phyloP scores from a whole-genome alignment of 2,329 filamentous ascomycete species.

The Cladophialophora immunda region DNA sequence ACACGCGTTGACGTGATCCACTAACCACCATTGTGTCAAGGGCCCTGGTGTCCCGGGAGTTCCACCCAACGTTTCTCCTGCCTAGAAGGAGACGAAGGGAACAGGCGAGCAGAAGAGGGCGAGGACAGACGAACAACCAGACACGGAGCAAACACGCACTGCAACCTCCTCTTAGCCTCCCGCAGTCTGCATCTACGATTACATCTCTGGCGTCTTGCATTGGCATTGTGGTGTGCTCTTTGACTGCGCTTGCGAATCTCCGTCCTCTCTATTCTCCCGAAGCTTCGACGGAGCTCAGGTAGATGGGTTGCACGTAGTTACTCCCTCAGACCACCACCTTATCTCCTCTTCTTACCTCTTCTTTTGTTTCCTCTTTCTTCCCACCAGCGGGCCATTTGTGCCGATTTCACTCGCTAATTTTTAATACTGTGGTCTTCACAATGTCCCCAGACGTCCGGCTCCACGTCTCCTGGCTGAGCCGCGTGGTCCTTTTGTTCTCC shows the following conservation, averaged over 20 bases:
- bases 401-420: constrained; percentile 61
- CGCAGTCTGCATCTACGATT: not conserved
- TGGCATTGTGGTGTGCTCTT: not conserved
- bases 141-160: not conserved
- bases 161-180: not conserved
- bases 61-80: constrained; percentile 11
- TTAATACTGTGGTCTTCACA: constrained; percentile 30
- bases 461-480: constrained; percentile 44
- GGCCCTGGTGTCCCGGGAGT: not conserved
- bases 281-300: constrained; percentile 15
- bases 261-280: constrained; percentile 11
- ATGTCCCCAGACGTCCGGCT: constrained; percentile 42
- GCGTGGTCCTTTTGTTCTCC: constrained; percentile 57
- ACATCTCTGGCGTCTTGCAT: constrained; percentile 11
- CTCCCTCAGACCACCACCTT: constrained; percentile 13
- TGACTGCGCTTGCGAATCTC: constrained; percentile 13
- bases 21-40: constrained; percentile 2
- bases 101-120: not conserved
- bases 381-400: constrained; percentile 56
- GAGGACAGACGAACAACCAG: not conserved
- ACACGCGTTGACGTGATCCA: constrained; percentile 10
- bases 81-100: not conserved
- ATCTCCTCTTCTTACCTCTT: constrained; percentile 6
- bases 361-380: constrained; percentile 22
- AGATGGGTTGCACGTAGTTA: constrained; percentile 18